These are phyloP conservation scores for Sporothrix dimorphospora DNA, from an alignment of 2,329 filamentous ascomycete species.

Conservation along the genomic window DNA sequence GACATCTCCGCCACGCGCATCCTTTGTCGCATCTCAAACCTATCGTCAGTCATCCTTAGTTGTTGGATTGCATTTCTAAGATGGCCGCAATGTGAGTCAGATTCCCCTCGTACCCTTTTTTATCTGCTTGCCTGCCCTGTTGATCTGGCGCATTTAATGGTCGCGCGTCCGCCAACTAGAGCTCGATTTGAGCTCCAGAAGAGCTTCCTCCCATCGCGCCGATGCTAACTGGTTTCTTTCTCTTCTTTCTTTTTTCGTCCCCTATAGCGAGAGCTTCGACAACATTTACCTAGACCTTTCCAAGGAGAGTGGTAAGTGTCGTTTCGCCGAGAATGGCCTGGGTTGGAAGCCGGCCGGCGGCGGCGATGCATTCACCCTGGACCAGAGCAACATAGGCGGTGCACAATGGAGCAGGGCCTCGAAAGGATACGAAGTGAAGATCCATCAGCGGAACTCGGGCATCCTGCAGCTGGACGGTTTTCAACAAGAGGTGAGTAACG, in stretches of 20 bases:
- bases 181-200: not conserved
- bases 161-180: not conserved
- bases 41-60: not conserved
- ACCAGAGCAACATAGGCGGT: conserved; percentile 78
- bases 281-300: conserved; percentile 96
- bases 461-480: conserved; percentile 96
- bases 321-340: conserved; percentile 90
- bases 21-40: not conserved
- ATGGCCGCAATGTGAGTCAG: conserved; percentile 30
- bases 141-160: not conserved
- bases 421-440: conserved; percentile 91
- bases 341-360: conserved; percentile 91
- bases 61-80: conserved; percentile 16
- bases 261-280: conserved; percentile 82
- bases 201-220: not conserved
- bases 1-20: not conserved
- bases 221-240: not conserved
- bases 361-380: conserved; percentile 91
- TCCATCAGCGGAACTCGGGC: conserved; percentile 79
- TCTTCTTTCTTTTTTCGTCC: not conserved
- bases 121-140: not conserved
- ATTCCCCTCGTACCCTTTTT: not conserved
- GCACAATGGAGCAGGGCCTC: conserved; percentile 95
- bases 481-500: conserved; percentile 67
- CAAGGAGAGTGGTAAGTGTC: conserved; percentile 87